Base-by-base conservation (phyloP, 306 rosid genomes). In the Arachis stenosperma region DNA sequence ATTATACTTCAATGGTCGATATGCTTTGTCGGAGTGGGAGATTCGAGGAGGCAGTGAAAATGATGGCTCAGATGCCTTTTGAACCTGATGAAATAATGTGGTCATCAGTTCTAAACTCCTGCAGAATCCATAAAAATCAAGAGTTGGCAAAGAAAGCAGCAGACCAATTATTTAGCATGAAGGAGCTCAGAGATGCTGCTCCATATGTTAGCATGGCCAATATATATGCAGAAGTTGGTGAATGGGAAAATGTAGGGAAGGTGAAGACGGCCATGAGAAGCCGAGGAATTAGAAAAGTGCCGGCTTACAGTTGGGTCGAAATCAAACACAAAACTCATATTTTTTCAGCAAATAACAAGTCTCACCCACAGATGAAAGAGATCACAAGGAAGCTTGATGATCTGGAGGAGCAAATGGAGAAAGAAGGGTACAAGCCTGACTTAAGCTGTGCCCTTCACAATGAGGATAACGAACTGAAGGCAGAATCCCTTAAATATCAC, bases 251-350 rank as follows among this genome's bases (percentile, higher is more conserved):
- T 81, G 96, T 86, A 17, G 85, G 89, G 15, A 88, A 84, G 77
- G 87, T 91, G 77, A 91, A 85, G 91, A 89, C 84, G 75, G 97
- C 90, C 0, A 89, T 84, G 97, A 84, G 92, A 80, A 96, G 86
- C 53, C 79, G 97, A 77, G 95, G 97, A 69, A 69, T 91, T 29
- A 85, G 82, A 83, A 94, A 94, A 83, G 79, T 81, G 22, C 88
- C 89, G 29, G 98, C 92, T 9, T 83, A 81, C 62, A 94, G 98
- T 74, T 91, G 97, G 97, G 90, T 91, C 61, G 98, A 91, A 79
- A 81, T 89, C 65, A 77, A 88, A 62, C 92, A 87, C 56, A 79
- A 84, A 74, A 82, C 74, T 67, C 92, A 91, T 77, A 86, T 91
- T 51, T 94, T 94, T 73, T 69, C 90, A 11, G 96, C 86, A 11